These are phyloP conservation scores for Takashimella tepidaria DNA, from an alignment of 1,284 basidiomycete species.

Conservation along the genomic window DNA sequence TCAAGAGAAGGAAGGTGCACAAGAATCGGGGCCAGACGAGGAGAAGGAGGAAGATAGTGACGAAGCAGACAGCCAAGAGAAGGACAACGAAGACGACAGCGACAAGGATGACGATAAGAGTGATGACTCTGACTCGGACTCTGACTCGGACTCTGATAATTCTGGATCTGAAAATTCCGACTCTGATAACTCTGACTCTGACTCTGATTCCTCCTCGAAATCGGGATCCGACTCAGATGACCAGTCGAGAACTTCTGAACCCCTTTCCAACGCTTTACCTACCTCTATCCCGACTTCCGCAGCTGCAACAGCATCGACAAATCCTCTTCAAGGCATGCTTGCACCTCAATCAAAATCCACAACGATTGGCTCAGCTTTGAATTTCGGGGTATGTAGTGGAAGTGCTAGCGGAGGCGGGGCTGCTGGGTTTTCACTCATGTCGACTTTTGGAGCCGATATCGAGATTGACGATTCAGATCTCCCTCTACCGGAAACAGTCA, in stretches of 20 bases:
- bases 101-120: constrained; percentile 10
- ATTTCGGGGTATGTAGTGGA: too few species aligned
- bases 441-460: constrained; percentile 35
- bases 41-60: too few species aligned
- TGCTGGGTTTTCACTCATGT: constrained; percentile 40
- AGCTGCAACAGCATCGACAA: constrained; percentile 1
- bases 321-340: constrained; percentile 2
- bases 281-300: neutral
- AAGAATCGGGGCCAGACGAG: too few species aligned
- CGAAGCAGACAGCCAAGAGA: constrained; percentile 5
- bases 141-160: constrained; percentile 5
- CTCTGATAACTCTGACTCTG: constrained; percentile 14
- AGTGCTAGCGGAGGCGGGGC: too few species aligned
- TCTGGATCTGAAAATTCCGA: constrained; percentile 6
- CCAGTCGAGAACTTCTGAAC: neutral
- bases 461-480: constrained; percentile 45
- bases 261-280: constrained; percentile 1
- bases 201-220: neutral
- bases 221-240: constrained; percentile 1
- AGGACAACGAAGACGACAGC: constrained; percentile 9
- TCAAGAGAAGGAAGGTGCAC: too few species aligned
- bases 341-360: constrained; percentile 7
- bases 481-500: constrained; percentile 17
- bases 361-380: too few species aligned
- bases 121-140: constrained; percentile 4